Evolutionary conservation across 2,329 filamentous ascomycete genomes (phyloP).

Genomic region (Monilinia fructicola): DNA sequence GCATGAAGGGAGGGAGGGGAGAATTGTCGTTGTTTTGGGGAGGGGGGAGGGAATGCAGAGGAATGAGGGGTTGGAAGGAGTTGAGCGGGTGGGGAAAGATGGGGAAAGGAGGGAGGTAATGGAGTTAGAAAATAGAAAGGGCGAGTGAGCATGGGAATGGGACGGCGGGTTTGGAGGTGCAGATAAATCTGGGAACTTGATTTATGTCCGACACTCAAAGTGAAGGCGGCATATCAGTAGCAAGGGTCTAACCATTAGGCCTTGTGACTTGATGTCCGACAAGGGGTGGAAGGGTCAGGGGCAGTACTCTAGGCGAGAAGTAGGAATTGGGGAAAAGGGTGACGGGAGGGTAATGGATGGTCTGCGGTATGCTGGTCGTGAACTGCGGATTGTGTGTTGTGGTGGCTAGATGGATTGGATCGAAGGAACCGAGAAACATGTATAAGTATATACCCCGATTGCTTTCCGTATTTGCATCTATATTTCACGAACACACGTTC

Average conservation of each 20-base stretch:
- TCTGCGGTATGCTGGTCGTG: not conserved
- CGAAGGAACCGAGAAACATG: not conserved
- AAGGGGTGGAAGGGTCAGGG: not conserved
- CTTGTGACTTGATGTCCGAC: not conserved
- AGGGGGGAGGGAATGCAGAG: conserved; percentile 4
- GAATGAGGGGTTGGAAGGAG: conserved; percentile 9
- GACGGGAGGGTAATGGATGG: not conserved
- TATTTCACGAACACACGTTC: not conserved
- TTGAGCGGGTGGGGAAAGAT: not conserved
- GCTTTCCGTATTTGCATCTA: not conserved
- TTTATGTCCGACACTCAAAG: not conserved
- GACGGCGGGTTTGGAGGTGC: not conserved
- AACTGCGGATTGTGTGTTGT: not conserved
- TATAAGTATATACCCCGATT: not conserved
- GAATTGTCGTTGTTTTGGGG: conserved; percentile 26
- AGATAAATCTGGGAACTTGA: not conserved
- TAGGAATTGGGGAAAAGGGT: not conserved
- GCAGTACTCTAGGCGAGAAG: not conserved
- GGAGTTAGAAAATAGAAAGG: not conserved
- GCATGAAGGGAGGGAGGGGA: conserved; percentile 31
- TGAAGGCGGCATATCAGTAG: not conserved
- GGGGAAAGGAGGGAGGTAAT: not conserved
- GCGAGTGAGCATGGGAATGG: not conserved
- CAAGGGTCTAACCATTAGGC: not conserved
- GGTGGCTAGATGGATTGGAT: not conserved